Percentiles rank a stretch among this genome's conserved stretches.
Conservation (phyloP, 352 stramenopile species). For the Aphanomyces cochlioides region DNA sequence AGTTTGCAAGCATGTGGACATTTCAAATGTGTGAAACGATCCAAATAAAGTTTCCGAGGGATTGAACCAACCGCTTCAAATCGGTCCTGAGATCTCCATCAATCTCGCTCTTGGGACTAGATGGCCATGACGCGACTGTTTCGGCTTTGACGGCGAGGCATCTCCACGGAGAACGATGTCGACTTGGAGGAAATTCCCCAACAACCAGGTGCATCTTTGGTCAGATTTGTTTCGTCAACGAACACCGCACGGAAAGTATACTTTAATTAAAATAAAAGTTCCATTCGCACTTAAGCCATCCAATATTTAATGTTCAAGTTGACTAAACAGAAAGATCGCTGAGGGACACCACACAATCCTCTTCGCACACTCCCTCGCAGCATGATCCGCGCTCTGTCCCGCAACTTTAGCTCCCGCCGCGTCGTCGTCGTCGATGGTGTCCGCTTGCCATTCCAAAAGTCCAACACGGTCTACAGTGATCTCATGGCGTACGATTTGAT, state of each 20-base stretch:
- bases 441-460: constrained; percentile 94
- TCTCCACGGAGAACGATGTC: background rate
- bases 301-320: constrained; percentile 7
- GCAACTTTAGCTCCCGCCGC: constrained; percentile 38
- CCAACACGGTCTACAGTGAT: constrained; percentile 95
- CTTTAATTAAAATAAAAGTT: background rate
- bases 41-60: too few relatives aligned
- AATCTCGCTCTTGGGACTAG: too few relatives aligned
- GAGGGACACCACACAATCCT: constrained; percentile 21
- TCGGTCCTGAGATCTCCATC: too few relatives aligned
- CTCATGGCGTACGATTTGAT: constrained; percentile 96
- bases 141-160: too few relatives aligned
- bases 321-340: constrained; percentile 22
- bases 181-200: background rate
- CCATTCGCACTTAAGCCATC: constrained; percentile 3
- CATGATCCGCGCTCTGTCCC: constrained; percentile 1
- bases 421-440: constrained; percentile 94
- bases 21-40: too few relatives aligned
- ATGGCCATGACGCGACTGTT: too few relatives aligned
- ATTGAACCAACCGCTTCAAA: too few relatives aligned
- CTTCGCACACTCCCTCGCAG: background rate
- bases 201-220: background rate
- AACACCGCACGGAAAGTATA: background rate
- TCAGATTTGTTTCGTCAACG: constrained; percentile 3
- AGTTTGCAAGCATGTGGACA: too few relatives aligned